Percentiles rank a stretch among this genome's conserved stretches.
Evolutionary conservation across 192 early-diverging fungal species (phyloP).

Genomic region (Entomortierella parvispora): DNA sequence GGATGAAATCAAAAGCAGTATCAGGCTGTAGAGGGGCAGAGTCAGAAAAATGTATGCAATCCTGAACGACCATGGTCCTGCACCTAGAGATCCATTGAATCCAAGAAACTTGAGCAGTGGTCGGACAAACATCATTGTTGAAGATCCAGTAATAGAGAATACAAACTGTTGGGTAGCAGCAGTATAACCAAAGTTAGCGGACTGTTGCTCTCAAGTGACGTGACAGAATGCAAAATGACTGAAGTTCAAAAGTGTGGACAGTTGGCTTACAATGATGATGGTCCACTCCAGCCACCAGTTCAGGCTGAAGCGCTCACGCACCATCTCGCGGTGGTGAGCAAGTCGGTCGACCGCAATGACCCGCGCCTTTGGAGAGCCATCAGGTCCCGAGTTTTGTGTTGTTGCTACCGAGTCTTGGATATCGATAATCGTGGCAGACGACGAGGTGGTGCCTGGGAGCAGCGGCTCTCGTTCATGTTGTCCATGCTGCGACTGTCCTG

Average conservation of each 20-base stretch:
- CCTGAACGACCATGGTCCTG: conserved; percentile 44
- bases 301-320: conserved; percentile 33
- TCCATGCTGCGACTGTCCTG: not conserved
- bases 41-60: conserved; percentile 41
- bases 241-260: no score
- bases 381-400: no score
- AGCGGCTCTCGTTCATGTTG: not conserved
- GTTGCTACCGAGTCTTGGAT: no score
- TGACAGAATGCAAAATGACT: no score
- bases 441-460: not conserved
- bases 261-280: conserved; percentile 35
- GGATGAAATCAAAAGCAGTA: conserved; percentile 36
- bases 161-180: conserved; percentile 7
- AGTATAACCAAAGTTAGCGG: not conserved
- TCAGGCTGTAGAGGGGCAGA: conserved; percentile 36
- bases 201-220: no score
- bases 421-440: conserved; percentile 1
- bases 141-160: conserved; percentile 50
- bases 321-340: conserved; percentile 40
- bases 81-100: conserved; percentile 16
- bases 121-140: conserved; percentile 39
- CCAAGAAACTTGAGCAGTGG: conserved; percentile 32
- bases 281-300: conserved; percentile 54
- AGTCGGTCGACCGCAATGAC: conserved; percentile 18
- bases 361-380: no score